These are phyloP conservation scores for Breynia disticha DNA, from an alignment of 441 rosid genomes.

Conservation along the genomic window DNA sequence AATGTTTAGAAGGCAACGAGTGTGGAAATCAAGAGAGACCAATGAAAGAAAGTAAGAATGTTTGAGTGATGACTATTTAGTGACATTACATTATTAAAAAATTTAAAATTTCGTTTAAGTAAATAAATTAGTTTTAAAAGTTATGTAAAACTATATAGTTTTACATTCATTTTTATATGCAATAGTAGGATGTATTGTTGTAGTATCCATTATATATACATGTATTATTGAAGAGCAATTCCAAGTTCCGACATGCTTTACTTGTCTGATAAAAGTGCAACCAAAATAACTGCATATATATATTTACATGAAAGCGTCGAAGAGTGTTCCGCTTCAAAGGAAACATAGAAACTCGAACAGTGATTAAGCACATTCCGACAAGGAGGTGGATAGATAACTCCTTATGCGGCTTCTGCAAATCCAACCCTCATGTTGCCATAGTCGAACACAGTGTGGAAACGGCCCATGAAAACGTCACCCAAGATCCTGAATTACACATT, in stretches of 20 bases:
- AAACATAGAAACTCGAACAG: background rate
- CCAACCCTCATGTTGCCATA: constrained; percentile 66
- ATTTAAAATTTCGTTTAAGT: too few species aligned
- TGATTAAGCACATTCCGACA: background rate
- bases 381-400: background rate
- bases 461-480: constrained; percentile 78
- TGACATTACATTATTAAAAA: too few species aligned
- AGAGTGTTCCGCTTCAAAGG: background rate
- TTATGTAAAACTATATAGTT: too few species aligned
- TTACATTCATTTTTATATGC: background rate
- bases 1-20: too few species aligned
- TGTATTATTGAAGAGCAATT: background rate
- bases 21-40: too few species aligned
- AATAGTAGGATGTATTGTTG: background rate
- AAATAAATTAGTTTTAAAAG: too few species aligned
- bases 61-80: too few species aligned
- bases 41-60: too few species aligned
- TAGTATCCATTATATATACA: background rate
- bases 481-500: constrained; percentile 52
- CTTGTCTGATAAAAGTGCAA: background rate
- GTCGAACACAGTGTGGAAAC: constrained; percentile 80
- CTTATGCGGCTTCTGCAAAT: constrained; percentile 64
- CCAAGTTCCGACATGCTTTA: background rate
- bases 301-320: constrained; percentile 18
- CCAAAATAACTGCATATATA: background rate